Base-by-base conservation (phyloP, 345 rosid genomes). In the Gossypium ekmanianum region DNA sequence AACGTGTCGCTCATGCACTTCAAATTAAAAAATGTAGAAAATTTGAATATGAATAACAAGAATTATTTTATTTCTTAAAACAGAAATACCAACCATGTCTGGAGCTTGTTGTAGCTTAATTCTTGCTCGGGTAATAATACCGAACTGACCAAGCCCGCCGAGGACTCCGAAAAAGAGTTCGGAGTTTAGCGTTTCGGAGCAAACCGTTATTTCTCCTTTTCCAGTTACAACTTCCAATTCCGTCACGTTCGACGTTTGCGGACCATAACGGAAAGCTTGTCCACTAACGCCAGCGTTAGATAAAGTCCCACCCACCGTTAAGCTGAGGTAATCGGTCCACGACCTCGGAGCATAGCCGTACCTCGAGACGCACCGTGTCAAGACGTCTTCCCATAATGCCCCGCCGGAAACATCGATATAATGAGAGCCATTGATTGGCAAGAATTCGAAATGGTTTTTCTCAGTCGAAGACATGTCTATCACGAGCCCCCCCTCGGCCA, bases 251-350 rank as follows among this genome's bases (percentile, higher is more conserved):
- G 90, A 80, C 62, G 90, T 81, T 76, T 92, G 98, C 5, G 98
- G 98, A 39, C 98, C 98, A 80, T 80, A 85, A 83, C 90, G 95
- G 91, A 92, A 94, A 24, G 98, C 64, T 79, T 94, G 98, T 29
- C 98, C 98, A 77, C 98, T 91, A 10, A 94, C 89, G 48, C 98
- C 98, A 48, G 97, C 98, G 86, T 92, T 94, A 3, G 98, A 94
- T 63, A 94, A 65, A 69, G 98, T 94, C 68, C 98, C 98, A 0
- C 98, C 98, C 0, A 94, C 98, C 61, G 98, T 92, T 72, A 94
- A 76, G 63, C 96, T 82, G 7, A 92, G 81, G 58, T 90, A 94
- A 79, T 94, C 98, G 3, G 98, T 94, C 95, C 96, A 94, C 50
- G 98, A 92, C 85, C 97, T 74, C 0, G 98, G 98, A 48, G 98